Evolutionary conservation across 495 filamentous ascomycete species (phyloP).

Genomic region (Sporormia fimetaria): DNA sequence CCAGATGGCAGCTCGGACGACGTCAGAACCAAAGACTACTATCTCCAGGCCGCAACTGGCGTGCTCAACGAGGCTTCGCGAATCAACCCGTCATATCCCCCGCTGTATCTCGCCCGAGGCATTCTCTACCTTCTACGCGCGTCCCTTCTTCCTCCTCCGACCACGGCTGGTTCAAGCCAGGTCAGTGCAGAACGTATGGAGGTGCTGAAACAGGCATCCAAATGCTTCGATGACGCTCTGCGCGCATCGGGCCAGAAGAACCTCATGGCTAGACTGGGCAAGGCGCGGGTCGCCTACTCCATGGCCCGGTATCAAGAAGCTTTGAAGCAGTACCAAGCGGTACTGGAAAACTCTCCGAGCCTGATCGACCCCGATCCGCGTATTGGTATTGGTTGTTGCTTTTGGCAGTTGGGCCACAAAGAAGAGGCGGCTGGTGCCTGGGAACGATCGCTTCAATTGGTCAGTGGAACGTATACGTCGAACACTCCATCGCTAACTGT

Average conservation of each 20-base stretch:
- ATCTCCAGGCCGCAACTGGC: conserved; percentile 78
- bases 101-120: conserved; percentile 81
- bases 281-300: conserved; percentile 70
- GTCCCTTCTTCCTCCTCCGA: conserved; percentile 68
- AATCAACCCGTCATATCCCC: conserved; percentile 83
- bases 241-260: conserved; percentile 73
- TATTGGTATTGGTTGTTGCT: conserved; percentile 88
- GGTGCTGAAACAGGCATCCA: conserved; percentile 66
- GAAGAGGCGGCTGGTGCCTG: conserved; percentile 83
- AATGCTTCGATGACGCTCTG: conserved; percentile 86
- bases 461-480: background rate
- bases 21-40: conserved; percentile 80
- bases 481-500: background rate
- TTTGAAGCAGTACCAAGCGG: conserved; percentile 74
- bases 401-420: conserved; percentile 89
- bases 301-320: conserved; percentile 74
- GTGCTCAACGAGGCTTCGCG: conserved; percentile 86
- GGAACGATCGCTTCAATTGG: conserved; percentile 71
- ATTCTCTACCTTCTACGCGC: conserved; percentile 80
- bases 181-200: conserved; percentile 68
- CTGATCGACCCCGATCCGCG: conserved; percentile 90
- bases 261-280: conserved; percentile 80
- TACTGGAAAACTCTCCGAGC: conserved; percentile 68
- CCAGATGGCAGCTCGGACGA: conserved; percentile 43
- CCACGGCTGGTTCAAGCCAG: conserved; percentile 46